Evolutionary conservation across 495 filamentous ascomycete genomes (phyloP), one percentile per base, ranked within the genome.

Genomic region (Melanomma pulvis-pyrius): DNA sequence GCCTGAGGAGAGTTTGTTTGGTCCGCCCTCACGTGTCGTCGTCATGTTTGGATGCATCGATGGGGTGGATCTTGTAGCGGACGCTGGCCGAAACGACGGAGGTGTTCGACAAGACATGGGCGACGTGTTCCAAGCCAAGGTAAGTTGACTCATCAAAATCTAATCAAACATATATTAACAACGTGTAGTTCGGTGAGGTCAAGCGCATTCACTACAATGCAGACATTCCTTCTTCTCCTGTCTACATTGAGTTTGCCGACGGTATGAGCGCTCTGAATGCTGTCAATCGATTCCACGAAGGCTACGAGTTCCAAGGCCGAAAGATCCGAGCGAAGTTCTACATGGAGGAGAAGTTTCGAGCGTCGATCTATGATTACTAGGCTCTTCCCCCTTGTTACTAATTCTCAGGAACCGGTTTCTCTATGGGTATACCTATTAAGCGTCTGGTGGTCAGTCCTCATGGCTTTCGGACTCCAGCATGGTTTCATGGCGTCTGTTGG

Each of bases 41-140:
- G 84, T 93, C 52, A 75, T 96, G 24, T 79, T 78, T 19, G 86
- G 88, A 7, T 97, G 97, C 91, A 78, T 96, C 1, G 87, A 93
- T 61, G 90, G 88, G 2, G 87, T 96, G 82, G 82, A 89, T 67
- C 78, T 93, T 32, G 82, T 85, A 54, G 79, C 77, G 1, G 96
- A 97, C 78, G 74, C 89, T 68, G 78, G 79, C 22, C 58, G 70
- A 8, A 84, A 86, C 62, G 88, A 88, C 29, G 74, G 73, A 13
- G 90, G 88, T 0, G 74, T 98, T 67, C 84, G 91, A 70, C 92
- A 97, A 77, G 92, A 97, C 77, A 96, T 98, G 74, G 94, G 94
- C 21, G 91, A 96, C 62, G 91, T 94, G 75, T 97, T 93, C 76
- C 85, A 85, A 44, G 84, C 90, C 51, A 90, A 92, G 84, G 68